Percentiles rank a stretch among this genome's conserved stretches.
Conservation (phyloP, 495 filamentous ascomycete species). For the Astrothelium subdiscretum region DNA sequence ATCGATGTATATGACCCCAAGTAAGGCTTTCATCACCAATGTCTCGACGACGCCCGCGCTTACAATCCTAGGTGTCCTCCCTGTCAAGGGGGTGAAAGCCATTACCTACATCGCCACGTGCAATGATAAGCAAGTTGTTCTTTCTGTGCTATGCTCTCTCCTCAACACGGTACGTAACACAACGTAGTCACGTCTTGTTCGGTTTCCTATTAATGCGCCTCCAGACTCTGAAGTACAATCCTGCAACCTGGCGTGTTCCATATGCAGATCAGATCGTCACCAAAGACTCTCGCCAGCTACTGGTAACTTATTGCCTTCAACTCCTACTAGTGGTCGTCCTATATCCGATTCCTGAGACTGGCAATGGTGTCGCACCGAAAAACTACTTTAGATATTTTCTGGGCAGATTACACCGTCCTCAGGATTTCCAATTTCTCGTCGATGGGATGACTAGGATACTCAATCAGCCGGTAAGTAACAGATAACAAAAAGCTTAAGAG, state of each 20-base stretch:
- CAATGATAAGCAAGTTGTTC: conserved; percentile 80
- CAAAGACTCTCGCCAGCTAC: conserved; percentile 82
- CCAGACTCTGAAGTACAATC: conserved; percentile 74
- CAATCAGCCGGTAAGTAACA: conserved; percentile 60
- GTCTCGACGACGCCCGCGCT: neutral
- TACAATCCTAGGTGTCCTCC: conserved; percentile 47
- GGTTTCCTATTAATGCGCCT: neutral
- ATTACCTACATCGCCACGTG: conserved; percentile 83
- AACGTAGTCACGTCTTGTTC: neutral
- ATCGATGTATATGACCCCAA: conserved; percentile 85
- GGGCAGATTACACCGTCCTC: conserved; percentile 78
- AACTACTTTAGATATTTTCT: conserved; percentile 92
- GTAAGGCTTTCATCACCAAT: conserved; percentile 27
- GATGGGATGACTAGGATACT: conserved; percentile 92
- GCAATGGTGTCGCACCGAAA: conserved; percentile 51
- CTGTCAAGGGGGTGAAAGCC: conserved; percentile 73
- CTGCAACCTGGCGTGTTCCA: conserved; percentile 85
- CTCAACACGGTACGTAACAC: conserved; percentile 73
- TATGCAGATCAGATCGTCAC: conserved; percentile 81
- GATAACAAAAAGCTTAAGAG: neutral
- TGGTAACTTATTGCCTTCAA: conserved; percentile 86
- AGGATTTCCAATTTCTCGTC: conserved; percentile 95
- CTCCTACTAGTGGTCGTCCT: conserved; percentile 77
- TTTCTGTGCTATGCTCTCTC: conserved; percentile 82
- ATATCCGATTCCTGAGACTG: conserved; percentile 80